These are phyloP conservation scores for Leishmania aethiopica DNA, from an alignment of 208 protist species.

Conservation along the genomic window DNA sequence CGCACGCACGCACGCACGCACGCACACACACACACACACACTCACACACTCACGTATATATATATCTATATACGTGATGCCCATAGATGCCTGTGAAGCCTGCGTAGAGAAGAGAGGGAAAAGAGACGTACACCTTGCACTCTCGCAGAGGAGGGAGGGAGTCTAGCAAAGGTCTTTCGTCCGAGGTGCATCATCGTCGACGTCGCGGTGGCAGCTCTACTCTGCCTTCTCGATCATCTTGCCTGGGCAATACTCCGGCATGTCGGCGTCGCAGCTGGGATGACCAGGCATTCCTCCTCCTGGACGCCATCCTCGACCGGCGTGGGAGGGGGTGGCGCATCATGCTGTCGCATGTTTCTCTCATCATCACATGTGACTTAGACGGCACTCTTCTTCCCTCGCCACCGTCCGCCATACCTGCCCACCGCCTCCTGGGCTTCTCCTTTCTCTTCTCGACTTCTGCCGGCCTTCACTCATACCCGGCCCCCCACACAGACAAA, in stretches of 20 bases:
- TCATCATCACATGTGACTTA: neutral
- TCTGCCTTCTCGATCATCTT: neutral
- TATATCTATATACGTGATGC: neutral
- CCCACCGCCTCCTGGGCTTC: neutral
- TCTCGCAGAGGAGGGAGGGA: neutral
- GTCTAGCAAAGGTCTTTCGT: neutral
- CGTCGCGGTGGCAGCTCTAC: neutral
- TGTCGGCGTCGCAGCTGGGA: neutral
- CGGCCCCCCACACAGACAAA: neutral
- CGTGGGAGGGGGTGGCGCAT: neutral
- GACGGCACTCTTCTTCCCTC: neutral
- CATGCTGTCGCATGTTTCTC: neutral
- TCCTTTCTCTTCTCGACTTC: neutral
- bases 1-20: neutral
- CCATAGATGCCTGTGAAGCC: neutral
- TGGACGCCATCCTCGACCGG: neutral
- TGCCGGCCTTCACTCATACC: neutral
- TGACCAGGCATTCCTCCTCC: neutral
- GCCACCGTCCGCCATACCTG: neutral
- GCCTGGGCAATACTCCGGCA: neutral
- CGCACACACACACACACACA: constrained; percentile 1
- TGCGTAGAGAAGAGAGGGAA: neutral
- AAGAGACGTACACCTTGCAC: neutral
- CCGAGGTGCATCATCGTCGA: neutral
- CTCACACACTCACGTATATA: neutral